Base-by-base conservation (phyloP, 148 eudicot species). In the Camellia sinensis region DNA sequence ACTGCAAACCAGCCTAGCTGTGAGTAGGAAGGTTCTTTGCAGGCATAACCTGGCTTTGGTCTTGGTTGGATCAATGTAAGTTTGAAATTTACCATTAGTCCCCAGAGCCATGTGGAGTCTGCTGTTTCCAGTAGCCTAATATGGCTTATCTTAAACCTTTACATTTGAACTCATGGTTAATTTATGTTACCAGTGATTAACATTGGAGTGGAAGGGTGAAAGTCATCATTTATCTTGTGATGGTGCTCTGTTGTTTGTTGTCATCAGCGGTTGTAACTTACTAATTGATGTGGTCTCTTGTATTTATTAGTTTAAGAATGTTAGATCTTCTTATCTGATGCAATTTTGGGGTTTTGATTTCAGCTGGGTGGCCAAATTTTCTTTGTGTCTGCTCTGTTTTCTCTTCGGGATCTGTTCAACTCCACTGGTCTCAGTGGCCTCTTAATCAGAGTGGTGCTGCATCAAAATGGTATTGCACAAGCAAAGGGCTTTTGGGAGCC, bases 291-390 rank as follows among this genome's bases (percentile, higher is more conserved):
- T 18, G 65, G 5, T 54, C 18, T 56, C 8, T 53, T 3, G 7
- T 12, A 29, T 66, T 5, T 13, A 15, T 45, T 29, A 17, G 3
- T 67, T 64, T n/a, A 77, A 53, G 71, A 43, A 18, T 13, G 41
- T 18, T 74, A 4, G 52, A 48, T 54, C 6, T 70, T 12, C 1
- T 59, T 43, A 17, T 54, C 43, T 46, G 22, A 71, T 54, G 41
- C 74, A 53, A 80, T 78, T 70, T 60, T 82, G 62, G 43, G 41
- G 46, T 74, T 48, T 60, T 82, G 78, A 57, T 83, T 77, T 67
- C 99, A 96, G 99, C 97, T 87, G 94, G 97, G 79, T 96, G 99
- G 99, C 99, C 99, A 72, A 96, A 92, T 85, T 88, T 96, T 83
- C 92, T 96, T 21, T 96, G 99, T 76, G 92, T 96, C 46, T 96